Evolutionary conservation across 148 eudicot genomes (phyloP), one percentile per base, ranked within the genome.

Genomic region (Salicornia ramosissima): DNA sequence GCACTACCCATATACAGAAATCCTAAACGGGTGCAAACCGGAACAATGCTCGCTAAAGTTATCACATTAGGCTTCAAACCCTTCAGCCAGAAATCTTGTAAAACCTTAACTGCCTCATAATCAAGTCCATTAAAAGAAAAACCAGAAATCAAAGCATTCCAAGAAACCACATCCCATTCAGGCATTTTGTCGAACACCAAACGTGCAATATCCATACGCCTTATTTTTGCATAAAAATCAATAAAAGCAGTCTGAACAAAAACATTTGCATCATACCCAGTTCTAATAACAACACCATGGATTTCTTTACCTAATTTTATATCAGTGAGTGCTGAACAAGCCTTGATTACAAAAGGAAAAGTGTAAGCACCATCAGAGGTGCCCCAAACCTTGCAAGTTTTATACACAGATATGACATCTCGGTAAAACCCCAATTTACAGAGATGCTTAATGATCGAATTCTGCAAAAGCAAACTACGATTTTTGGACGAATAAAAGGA

Each of bases 101-200:
- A 78, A 71, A 80, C 73, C 42, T 62, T 60, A 70, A 87, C 52
- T 5, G 74, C 92, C 65, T 85, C 83, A 29, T 60, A 34, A 80
- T 85, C 83, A 25, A 75, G 59, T 4, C 87, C 88, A 68, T 84
- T 86, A 64, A 61, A 69, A 22, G 82, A 82, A 77, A 76, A 87
- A 34, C 92, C 92, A 15, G 85, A 82, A 70, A 89, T 81, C 82
- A 89, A 77, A 2, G 96, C 87, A 69, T 82, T 89, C 80, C 89
- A 85, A 60, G 86, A 74, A 26, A 89, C 84, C 65, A 85, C 56
- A 76, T 85, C 86, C 62, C 88, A 83, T 74, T 82, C 65, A 77
- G 84, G 5, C 65, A 89, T 89, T 83, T n/a, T 60, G 65, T 76
- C 88, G 25, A 85, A 72, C 86, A 89, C 60, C 26, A 29, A 29